phyloP scores from a whole-genome alignment of 148 eudicot species.

The Mesembryanthemum crystallinum region DNA sequence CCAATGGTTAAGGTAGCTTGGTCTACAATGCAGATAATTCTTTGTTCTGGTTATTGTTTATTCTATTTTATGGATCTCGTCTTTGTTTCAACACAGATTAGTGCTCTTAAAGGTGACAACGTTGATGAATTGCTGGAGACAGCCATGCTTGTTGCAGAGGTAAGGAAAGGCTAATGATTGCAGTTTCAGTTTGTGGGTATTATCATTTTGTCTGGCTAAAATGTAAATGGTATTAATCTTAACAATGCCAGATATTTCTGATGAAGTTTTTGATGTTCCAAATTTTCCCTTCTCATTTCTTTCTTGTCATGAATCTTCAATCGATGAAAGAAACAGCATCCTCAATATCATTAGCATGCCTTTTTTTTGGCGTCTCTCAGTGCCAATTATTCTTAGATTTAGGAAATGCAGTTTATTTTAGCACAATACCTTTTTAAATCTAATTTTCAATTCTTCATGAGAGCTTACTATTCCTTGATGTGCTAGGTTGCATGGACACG shows the following conservation, averaged over 20 bases:
- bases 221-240: slow-evolving; percentile 3
- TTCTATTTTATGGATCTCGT: slow-evolving; percentile 6
- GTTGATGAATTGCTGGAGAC: slow-evolving; percentile 89
- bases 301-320: not conserved
- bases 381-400: not conserved
- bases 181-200: not conserved
- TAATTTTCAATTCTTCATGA: too few relatives aligned
- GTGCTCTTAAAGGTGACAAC: slow-evolving; percentile 93
- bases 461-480: not conserved
- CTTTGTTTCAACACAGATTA: slow-evolving; percentile 50
- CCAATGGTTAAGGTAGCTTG: slow-evolving; percentile 81
- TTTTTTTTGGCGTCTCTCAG: not conserved
- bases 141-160: slow-evolving; percentile 97
- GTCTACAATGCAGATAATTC: too few relatives aligned
- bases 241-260: not conserved
- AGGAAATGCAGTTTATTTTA: not conserved
- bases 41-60: not conserved
- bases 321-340: not conserved
- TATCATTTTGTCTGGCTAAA: slow-evolving; percentile 5
- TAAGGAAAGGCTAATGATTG: slow-evolving; percentile 29
- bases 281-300: not conserved
- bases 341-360: not conserved
- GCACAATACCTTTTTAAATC: too few relatives aligned
- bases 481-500: too few relatives aligned
- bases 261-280: not conserved